Evolutionary conservation across 257 asterid genomes (phyloP).

Genomic region (Salvia splendens): DNA sequence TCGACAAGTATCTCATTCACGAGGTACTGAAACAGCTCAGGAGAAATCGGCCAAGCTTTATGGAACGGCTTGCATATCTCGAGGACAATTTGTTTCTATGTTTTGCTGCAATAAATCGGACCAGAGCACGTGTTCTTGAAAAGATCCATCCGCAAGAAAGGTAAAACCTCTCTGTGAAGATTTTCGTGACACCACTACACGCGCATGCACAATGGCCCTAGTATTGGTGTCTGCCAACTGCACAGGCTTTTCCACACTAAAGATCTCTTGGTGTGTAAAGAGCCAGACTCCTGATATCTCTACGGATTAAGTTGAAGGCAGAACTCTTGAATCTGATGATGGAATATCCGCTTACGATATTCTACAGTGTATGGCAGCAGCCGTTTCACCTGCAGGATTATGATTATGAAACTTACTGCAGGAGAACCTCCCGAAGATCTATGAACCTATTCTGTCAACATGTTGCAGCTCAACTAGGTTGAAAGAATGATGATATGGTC

Average conservation of each 20-base stretch:
- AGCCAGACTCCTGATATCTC: no score
- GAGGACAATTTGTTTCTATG: constrained; percentile 75
- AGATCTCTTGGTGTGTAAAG: no score
- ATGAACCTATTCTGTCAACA: not conserved
- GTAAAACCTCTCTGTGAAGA: not conserved
- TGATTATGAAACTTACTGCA: not conserved
- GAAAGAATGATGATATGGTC: no score
- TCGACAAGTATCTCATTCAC: constrained; percentile 61
- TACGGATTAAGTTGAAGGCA: no score
- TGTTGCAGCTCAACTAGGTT: constrained; percentile 1
- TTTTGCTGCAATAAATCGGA: constrained; percentile 66
- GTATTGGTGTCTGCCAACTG: not conserved
- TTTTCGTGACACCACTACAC: not conserved
- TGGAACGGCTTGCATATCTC: constrained; percentile 57
- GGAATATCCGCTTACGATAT: no score
- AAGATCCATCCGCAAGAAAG: constrained; percentile 36
- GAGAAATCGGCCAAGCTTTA: constrained; percentile 52
- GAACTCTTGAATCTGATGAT: no score
- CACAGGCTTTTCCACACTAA: not conserved
- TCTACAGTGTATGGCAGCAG: not conserved
- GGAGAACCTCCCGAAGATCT: constrained; percentile 5
- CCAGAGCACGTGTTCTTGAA: constrained; percentile 58
- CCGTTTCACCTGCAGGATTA: not conserved
- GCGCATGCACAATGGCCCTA: not conserved
- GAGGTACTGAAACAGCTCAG: constrained; percentile 68